Conservation (phyloP, 805 yeast species). For the Saturnispora mendoncae region DNA sequence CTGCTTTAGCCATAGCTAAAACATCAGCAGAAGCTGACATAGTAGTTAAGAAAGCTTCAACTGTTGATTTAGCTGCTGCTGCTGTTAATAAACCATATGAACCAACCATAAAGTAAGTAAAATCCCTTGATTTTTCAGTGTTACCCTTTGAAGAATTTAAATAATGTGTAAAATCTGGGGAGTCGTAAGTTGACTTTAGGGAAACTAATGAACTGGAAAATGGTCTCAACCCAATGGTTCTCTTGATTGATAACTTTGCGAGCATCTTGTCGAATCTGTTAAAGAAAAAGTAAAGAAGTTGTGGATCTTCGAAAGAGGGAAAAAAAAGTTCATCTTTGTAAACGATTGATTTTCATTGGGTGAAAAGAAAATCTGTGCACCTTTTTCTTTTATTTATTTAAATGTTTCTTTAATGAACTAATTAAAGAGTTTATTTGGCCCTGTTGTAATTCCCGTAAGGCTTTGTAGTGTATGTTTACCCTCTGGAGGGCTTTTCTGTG, state of each 20-base stretch:
- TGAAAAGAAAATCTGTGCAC: not conserved
- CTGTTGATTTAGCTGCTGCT: conserved; percentile 94
- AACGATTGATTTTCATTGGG: not conserved
- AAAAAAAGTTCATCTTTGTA: not conserved
- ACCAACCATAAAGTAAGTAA: conserved; percentile 96
- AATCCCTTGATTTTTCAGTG: conserved; percentile 68
- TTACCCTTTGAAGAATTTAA: conserved; percentile 61
- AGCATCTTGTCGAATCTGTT: conserved; percentile 18
- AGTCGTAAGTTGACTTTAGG: conserved; percentile 71
- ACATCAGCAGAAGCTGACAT: conserved; percentile 99
- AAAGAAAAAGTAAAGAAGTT: not conserved
- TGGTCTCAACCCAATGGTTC: conserved; percentile 24
- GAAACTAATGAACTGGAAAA: conserved; percentile 25
- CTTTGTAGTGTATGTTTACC: not conserved
- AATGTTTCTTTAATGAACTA: not conserved
- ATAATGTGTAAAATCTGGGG: conserved; percentile 82
- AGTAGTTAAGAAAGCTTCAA: conserved; percentile 82
- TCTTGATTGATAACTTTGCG: conserved; percentile 26
- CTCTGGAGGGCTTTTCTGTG: not conserved
- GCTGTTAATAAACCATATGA: conserved; percentile 84
- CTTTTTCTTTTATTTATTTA: not conserved
- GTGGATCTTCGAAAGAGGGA: too few relatives aligned
- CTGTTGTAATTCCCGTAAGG: not conserved
- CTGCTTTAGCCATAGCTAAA: conserved; percentile 98
- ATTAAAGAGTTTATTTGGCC: not conserved